These are phyloP conservation scores for Citrus hindsii DNA, from an alignment of 345 rosid genomes.

Conservation along the genomic window DNA sequence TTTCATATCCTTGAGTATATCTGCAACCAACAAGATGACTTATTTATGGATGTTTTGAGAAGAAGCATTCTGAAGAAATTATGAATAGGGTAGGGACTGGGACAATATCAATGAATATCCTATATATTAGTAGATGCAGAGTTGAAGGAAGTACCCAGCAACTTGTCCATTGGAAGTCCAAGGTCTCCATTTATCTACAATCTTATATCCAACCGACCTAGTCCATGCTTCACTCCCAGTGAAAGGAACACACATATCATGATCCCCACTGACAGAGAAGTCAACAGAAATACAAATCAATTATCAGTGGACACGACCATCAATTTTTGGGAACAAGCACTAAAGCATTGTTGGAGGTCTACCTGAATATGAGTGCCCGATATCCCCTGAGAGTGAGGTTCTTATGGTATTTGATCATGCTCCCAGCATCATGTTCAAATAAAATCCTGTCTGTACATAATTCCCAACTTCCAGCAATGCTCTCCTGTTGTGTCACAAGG, in stretches of 20 bases:
- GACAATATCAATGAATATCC: neutral
- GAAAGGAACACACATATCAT: conserved; percentile 91
- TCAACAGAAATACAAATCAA: neutral
- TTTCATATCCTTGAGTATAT: conserved; percentile 62
- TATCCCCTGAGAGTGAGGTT: conserved; percentile 70
- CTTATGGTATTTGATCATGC: conserved; percentile 82
- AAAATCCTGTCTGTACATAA: conserved; percentile 41
- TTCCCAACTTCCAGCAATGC: conserved; percentile 45
- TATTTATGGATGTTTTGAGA: neutral
- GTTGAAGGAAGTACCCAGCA: conserved; percentile 58
- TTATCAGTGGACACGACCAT: neutral
- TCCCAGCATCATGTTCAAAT: conserved; percentile 52
- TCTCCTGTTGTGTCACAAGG: conserved; percentile 29
- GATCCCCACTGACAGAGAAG: conserved; percentile 66
- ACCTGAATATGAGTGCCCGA: conserved; percentile 88
- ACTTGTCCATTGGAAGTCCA: conserved; percentile 65
- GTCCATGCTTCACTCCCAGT: conserved; percentile 96
- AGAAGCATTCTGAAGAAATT: neutral
- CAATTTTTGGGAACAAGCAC: neutral
- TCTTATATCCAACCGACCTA: conserved; percentile 63
- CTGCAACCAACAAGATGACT: conserved; percentile 28
- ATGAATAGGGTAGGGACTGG: neutral
- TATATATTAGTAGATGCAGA: neutral
- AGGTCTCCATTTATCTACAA: conserved; percentile 81
- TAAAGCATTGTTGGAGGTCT: neutral